Base-by-base conservation (phyloP, 305 asterid species). In the Solanum hybrid region DNA sequence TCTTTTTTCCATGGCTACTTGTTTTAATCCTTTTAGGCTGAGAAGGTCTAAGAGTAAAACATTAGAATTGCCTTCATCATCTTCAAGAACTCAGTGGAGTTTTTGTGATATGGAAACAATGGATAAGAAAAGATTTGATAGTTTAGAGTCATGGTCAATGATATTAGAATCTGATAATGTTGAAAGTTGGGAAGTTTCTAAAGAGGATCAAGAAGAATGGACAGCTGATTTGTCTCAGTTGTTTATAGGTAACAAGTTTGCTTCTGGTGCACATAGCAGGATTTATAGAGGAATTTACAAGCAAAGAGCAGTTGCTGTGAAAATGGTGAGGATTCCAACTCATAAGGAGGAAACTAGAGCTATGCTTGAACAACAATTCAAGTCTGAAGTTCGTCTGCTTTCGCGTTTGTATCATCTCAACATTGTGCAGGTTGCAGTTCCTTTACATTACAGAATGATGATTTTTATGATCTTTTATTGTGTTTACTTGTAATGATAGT, bases 121-220 rank as follows among this genome's bases (percentile, higher is more conserved):
- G 98, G 99, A 95, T 85, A 92, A 95, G 92, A 97, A 92, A 93
- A 93, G 99, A 84, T 94, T 95, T 91, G 99, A 97, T 92, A 97
- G 99, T 90, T 79, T 96, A 72, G 99, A 97, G 42, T 97, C 99
- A 32, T 97, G 99, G 99, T 96, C 99, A 24, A 95, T 96, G 99
- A 95, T 96, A 51, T 87, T 97, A 88, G 99, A 97, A 31, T 95
- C 98, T 10, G 98, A 95, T 90, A 96, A 96, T 90, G 92, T 93
- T 40, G 99, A 97, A 85, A 95, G 92, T 3, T 95, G 98, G 98
- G 99, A 95, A 32, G 93, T 93, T 7, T 90, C 95, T 3, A 94
- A 94, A 89, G 96, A 95, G 71, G 98, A 96, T 32, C 92, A 91
- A 35, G 99, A 96, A 91, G 99, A 97, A 89, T 97, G 99, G 99